These are phyloP conservation scores for Blepharisma undulans DNA, from an alignment of 169 alveolate species.

Conservation along the genomic window DNA sequence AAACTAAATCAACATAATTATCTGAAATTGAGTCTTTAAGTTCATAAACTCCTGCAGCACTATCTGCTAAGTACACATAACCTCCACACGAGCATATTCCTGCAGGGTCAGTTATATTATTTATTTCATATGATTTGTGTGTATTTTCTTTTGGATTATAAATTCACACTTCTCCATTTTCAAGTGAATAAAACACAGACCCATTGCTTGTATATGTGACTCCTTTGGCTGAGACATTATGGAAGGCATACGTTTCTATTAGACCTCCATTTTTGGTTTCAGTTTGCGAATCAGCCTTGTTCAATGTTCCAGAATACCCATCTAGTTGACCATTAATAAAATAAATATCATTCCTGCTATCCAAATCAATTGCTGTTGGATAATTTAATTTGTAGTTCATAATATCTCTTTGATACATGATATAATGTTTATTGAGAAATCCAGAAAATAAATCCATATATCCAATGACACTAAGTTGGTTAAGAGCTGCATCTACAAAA, in stretches of 20 bases:
- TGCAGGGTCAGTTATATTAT: not conserved
- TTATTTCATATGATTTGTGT: not conserved
- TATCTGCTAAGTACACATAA: not conserved
- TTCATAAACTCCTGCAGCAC: not conserved
- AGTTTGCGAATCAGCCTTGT: not conserved
- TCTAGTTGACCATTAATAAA: not conserved
- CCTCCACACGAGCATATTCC: not conserved
- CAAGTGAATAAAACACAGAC: constrained; percentile 7
- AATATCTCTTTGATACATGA: not conserved
- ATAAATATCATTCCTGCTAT: constrained; percentile 4
- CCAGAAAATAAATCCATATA: constrained; percentile 13
- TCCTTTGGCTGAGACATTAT: not conserved
- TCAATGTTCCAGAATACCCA: not conserved
- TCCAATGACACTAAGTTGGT: not conserved
- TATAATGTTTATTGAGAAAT: not conserved
- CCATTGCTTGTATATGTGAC: not conserved
- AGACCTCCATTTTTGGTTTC: not conserved
- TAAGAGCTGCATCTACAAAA: not conserved
- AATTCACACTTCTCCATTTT: constrained; percentile 10
- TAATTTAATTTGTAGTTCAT: not conserved
- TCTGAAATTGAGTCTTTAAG: not conserved
- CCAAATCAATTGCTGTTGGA: not conserved
- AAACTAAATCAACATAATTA: not conserved
- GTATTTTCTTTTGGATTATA: not conserved
- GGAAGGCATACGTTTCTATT: not conserved